Base-by-base conservation (phyloP, 164 flowering plant genomes). In the Chimonanthus salicifolius region DNA sequence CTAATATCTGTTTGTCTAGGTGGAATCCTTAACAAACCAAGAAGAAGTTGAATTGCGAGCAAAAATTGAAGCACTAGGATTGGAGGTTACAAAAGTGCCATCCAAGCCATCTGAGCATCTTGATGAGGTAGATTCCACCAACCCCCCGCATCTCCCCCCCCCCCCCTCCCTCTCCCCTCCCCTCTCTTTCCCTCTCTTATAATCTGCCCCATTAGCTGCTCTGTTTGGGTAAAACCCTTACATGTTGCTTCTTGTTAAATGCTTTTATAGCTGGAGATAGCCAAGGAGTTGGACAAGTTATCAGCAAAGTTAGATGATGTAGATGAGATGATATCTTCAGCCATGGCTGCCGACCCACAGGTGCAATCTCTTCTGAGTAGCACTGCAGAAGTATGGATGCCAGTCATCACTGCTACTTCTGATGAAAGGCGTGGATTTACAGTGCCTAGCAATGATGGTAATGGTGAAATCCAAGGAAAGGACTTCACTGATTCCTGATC, bases 381-480 rank as follows among this genome's bases (percentile, higher is more conserved):
- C 58, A 91, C 95, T 0, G 89, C 98, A 50, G 89, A 91, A 78
- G 79, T 94, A 6, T 94, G 98, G 97, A 86, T 94, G 94, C 98
- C 98, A 1, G 94, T 94, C 64, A 91, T 92, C 54, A 92, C 97
- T 33, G 95, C 98, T 67, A 85, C 82, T 64, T 84, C 97, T 50
- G 95, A 90, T 67, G 92, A 89, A 77, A 76, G 95, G 72, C 89
- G 88, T 7, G 86, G 86, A 67, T 89, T 94, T 72, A 75, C 80
- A 0, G 77, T 85, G 3, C 68, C 84, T 5, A 21, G 76, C 18
- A 83, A 72, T 67, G 89, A 83, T 47, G 85, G 80, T 9, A 66
- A 21, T 47, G 15, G 73, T 33, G 78, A 82, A 69, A 67, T 62
- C 7, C 66, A 80, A 72, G 84, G 74, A 49, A 75, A 85, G 67